Conservation (phyloP, 2,329 filamentous ascomycete genomes). For the Aspergillus quadrilineatus region DNA sequence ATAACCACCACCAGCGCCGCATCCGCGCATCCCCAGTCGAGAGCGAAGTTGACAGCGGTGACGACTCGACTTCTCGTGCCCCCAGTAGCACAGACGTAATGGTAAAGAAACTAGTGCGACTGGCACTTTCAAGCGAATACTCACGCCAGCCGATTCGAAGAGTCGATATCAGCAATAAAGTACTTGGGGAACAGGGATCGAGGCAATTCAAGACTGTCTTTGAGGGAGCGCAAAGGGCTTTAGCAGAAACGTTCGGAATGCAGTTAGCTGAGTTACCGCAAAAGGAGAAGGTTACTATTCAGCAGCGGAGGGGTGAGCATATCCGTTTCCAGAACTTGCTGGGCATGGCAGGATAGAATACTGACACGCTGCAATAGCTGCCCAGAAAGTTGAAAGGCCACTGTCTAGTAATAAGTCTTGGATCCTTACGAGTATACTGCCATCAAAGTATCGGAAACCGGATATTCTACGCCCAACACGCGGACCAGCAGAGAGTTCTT, state of each 20-base stretch:
- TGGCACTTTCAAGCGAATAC: constrained; percentile 62
- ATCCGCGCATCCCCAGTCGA: not conserved
- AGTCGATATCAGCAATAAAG: constrained; percentile 60
- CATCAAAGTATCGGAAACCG: constrained; percentile 64
- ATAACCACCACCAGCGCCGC: not conserved
- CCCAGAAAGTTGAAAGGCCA: constrained; percentile 45
- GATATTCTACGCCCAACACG: constrained; percentile 67
- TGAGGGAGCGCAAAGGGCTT: constrained; percentile 68
- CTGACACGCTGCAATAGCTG: constrained; percentile 40
- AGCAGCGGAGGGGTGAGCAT: constrained; percentile 69
- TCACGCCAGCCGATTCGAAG: constrained; percentile 58
- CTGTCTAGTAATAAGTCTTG: constrained; percentile 65
- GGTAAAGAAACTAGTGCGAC: constrained; percentile 62
- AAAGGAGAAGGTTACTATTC: constrained; percentile 76
- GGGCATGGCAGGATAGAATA: not conserved
- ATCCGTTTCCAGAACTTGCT: not conserved
- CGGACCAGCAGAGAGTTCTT: constrained; percentile 72
- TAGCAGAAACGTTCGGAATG: constrained; percentile 83
- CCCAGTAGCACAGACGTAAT: constrained; percentile 41
- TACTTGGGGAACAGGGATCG: constrained; percentile 67
- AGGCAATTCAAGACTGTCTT: constrained; percentile 77
- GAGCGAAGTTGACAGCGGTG: constrained; percentile 15
- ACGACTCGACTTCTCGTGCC: constrained; percentile 22
- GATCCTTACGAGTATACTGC: constrained; percentile 73
- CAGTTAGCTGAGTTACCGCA: constrained; percentile 79